Percentiles rank a stretch among this genome's conserved stretches.
phyloP scores from a whole-genome alignment of 106 monocot species.

The Vanilla planifolia region DNA sequence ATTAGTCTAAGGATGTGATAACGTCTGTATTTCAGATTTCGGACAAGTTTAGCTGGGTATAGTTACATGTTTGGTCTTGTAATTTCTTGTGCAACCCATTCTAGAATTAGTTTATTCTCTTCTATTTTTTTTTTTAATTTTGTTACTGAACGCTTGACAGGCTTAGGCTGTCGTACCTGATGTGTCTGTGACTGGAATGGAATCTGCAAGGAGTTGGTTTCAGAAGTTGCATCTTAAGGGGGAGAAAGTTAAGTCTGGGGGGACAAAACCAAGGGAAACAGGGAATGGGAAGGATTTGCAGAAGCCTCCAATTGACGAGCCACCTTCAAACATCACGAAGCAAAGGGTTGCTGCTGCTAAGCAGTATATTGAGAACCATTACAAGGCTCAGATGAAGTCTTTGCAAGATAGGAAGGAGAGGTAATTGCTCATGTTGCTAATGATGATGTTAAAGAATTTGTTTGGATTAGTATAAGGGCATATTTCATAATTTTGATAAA shows the following conservation, averaged over 20 bases:
- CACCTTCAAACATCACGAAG: conserved; percentile 76
- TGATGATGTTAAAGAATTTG: too few relatives aligned
- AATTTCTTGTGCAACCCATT: too few relatives aligned
- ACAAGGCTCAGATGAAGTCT: conserved; percentile 86
- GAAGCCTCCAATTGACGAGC: conserved; percentile 75
- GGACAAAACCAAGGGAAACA: conserved; percentile 47
- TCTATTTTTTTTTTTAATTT: neutral
- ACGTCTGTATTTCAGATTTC: too few relatives aligned
- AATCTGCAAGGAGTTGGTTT: conserved; percentile 92
- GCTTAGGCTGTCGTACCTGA: conserved; percentile 9
- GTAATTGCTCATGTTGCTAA: conserved; percentile 12
- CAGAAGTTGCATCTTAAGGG: conserved; percentile 67
- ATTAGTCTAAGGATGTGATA: too few relatives aligned
- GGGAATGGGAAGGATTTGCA: conserved; percentile 40
- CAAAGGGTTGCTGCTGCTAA: conserved; percentile 92
- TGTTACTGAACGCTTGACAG: neutral
- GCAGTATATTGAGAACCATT: conserved; percentile 94
- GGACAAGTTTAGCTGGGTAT: too few relatives aligned
- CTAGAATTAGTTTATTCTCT: too few relatives aligned
- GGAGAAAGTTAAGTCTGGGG: conserved; percentile 49
- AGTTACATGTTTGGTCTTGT: too few relatives aligned
- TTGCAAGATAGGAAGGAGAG: conserved; percentile 88
- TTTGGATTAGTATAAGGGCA: too few relatives aligned
- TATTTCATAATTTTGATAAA: neutral
- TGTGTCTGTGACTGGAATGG: conserved; percentile 52